Evolutionary conservation across 208 protist species (phyloP).

Genomic region (Trypanosoma cruzi): DNA sequence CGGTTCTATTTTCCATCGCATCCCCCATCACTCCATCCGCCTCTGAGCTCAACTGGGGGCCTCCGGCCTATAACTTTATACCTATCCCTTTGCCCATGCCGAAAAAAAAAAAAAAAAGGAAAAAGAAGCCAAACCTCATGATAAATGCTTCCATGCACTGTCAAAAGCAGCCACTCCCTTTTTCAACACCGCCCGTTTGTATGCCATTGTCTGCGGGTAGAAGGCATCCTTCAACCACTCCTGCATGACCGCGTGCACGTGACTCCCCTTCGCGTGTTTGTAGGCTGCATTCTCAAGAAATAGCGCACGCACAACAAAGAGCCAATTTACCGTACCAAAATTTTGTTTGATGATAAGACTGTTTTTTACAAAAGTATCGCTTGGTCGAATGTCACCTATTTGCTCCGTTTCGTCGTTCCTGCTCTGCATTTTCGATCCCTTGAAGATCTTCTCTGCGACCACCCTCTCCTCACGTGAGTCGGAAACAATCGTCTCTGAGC

Average conservation of each 20-base stretch:
- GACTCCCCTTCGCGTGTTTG: slow-evolving; percentile 47
- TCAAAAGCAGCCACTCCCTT: slow-evolving; percentile 48
- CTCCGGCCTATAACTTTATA: not conserved
- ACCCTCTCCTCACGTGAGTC: slow-evolving; percentile 28
- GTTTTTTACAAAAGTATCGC: slow-evolving; percentile 44
- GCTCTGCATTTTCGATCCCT: slow-evolving; percentile 17
- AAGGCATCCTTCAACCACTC: slow-evolving; percentile 82
- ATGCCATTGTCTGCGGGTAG: slow-evolving; percentile 71
- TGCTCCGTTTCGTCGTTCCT: slow-evolving; percentile 47
- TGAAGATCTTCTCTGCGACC: slow-evolving; percentile 30
- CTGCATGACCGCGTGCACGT: slow-evolving; percentile 72
- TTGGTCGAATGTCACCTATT: slow-evolving; percentile 46
- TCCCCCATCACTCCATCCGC: no score
- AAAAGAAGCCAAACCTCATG: slow-evolving; percentile 1
- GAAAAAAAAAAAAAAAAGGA: slow-evolving; percentile 16
- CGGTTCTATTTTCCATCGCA: no score
- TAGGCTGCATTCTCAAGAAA: slow-evolving; percentile 81
- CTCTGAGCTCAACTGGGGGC: no score
- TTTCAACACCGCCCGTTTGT: slow-evolving; percentile 55
- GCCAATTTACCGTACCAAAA: slow-evolving; percentile 70
- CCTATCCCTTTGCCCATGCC: not conserved
- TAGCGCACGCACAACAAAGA: slow-evolving; percentile 59
- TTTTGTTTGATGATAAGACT: slow-evolving; percentile 62
- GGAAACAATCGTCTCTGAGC: slow-evolving; percentile 79
- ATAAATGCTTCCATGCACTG: slow-evolving; percentile 22